A percentile compares a stretch with the other conserved stretches of the same genome.
These are phyloP conservation scores for Boletus insuetus DNA, from an alignment of 768 basidiomycete genomes.

Conservation along the genomic window DNA sequence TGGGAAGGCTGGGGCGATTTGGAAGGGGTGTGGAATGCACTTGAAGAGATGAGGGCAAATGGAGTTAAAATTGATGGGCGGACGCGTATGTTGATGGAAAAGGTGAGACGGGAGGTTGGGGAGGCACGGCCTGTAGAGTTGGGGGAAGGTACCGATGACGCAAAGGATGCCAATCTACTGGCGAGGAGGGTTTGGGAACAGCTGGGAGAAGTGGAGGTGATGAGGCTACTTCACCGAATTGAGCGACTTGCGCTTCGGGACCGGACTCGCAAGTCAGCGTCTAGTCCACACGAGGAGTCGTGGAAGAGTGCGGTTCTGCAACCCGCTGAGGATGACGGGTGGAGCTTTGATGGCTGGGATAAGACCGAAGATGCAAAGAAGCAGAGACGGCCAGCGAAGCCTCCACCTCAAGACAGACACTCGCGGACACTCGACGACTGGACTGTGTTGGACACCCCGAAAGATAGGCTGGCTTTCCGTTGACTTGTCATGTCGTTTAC, in stretches of 20 bases:
- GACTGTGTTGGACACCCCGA: not conserved
- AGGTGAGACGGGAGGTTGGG: slow-evolving; percentile 60
- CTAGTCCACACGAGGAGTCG: slow-evolving; percentile 16
- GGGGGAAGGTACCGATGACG: not conserved
- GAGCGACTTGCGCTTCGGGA: slow-evolving; percentile 40
- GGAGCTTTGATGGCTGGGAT: slow-evolving; percentile 52
- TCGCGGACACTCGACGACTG: slow-evolving; percentile 1
- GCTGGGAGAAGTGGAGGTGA: slow-evolving; percentile 48
- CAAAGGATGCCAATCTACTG: slow-evolving; percentile 27
- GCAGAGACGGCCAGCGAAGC: not conserved
- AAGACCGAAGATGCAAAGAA: not conserved
- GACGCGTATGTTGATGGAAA: slow-evolving; percentile 62
- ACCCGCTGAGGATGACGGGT: slow-evolving; percentile 35
- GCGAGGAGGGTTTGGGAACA: slow-evolving; percentile 42
- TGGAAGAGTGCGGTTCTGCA: slow-evolving; percentile 46
- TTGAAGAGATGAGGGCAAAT: slow-evolving; percentile 82
- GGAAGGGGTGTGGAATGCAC: slow-evolving; percentile 63
- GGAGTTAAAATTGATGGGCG: slow-evolving; percentile 62
- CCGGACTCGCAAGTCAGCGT: slow-evolving; percentile 11
- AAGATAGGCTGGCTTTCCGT: slow-evolving; percentile 5
- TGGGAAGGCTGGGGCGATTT: slow-evolving; percentile 87
- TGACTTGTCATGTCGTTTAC: not conserved
- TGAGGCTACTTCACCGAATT: slow-evolving; percentile 49
- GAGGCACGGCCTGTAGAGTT: slow-evolving; percentile 47
- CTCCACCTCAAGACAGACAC: not conserved